Base-by-base conservation (phyloP, 2,329 filamentous ascomycete genomes). In the Colletotrichum truncatum region DNA sequence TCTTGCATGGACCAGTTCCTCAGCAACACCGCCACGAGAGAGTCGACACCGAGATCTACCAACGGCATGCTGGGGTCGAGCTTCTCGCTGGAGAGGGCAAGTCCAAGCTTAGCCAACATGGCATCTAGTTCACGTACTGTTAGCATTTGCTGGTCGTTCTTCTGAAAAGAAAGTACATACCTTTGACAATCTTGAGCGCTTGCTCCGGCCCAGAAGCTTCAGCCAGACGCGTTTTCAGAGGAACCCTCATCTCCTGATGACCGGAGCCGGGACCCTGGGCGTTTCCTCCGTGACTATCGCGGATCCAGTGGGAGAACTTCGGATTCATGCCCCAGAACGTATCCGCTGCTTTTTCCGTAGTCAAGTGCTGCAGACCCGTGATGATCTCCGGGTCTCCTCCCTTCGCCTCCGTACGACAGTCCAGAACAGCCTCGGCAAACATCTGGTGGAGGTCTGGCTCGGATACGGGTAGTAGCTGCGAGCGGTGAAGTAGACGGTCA, bases 1-100 rank as follows among this genome's bases (percentile, higher is more conserved):
- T 81, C 74, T 61, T 81, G 82, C 30, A 78, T 52, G 63, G 84
- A 83, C 83, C 83, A 86, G 8, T 78, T 74, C 2, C 82, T 78
- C 6, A 80, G 78, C 75, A 71, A 71, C 16, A 72, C 64, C 5
- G 71, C 72, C 1, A 73, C 66, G 7, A 75, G 64, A 11, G 71
- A 71, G 59, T 74, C 71, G 14, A 72, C 60, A 46, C 73, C 73
- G 21, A 69, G 66, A 11, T 71, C 32, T 14, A 48, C 45, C 23
- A 48, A 48, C 9, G 45, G 45, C 45, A 28, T 48, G 23, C 21
- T 48, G 4, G 25, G 25, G 11, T 48, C 45, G 23, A 48, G 45
- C 23, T 32, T 48, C 11, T 48, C 23, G 23, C 23, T 48, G 4
- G 45, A 48, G 9, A 48, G 10, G 12, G 45, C 45, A 28, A 48